Evolutionary conservation across 108 stramenopile species (phyloP), one percentile per base, ranked within the genome.

Genomic region (Cylindrotheca fusiformis): DNA sequence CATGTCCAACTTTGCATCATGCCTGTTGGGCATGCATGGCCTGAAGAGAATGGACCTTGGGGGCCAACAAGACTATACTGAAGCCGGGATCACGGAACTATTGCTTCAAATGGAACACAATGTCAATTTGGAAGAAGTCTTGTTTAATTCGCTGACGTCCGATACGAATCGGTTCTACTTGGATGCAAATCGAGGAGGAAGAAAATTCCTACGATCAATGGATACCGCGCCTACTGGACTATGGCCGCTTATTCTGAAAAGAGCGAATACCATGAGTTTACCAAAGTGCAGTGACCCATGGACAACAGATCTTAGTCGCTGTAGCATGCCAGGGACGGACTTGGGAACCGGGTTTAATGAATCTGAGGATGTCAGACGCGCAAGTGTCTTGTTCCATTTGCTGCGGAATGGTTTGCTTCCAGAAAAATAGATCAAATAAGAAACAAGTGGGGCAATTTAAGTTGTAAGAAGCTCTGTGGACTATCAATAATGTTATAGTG

Each of bases 161-260:
- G 19, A 5, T 51, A 51, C 20, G n/a, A 51, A 51, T 5, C n/a
- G 20, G n/a, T 63, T 63, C 25, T 20, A 32, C 5, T 63, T 45
- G 23, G 62, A 63, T 52, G 51, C 30, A n/a, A 63, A 63, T 46
- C 50, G 63, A 32, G 51, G 44, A 52, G 51, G 63, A 17, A 30
- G 63, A 33, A 51, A 28, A 22, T 36, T 63, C n/a, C 27, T 63
- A 19, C 8, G 8, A 5, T 1, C 5, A 8, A 52, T 20, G 20
- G 63, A 63, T 20, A 19, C 12, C 17, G 29, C 32, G 10, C 63
- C 63, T 1, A 23, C 23, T 1, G 29, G 22, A 20, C 49, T 63
- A 24, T 63, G 63, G 63, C 63, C 50, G 18, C n/a, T 32, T n/a
- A 8, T 63, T 19, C 30, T 63, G 49, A 1, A 5, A 30, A 32